Base-by-base conservation (phyloP, 805 yeast genomes). In the Saccharomyces cerevisiae region DNA sequence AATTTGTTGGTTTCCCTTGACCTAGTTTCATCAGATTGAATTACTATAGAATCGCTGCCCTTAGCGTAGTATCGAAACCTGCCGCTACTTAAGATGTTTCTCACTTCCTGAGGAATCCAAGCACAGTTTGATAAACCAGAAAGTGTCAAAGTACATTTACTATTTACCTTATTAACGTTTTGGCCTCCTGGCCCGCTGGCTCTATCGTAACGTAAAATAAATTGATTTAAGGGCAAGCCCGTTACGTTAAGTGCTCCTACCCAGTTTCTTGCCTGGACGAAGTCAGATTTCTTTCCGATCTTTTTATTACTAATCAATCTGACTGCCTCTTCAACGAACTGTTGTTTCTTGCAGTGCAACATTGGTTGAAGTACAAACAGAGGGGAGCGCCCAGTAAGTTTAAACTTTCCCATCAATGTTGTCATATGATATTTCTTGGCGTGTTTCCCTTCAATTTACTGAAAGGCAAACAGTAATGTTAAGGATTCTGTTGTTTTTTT, bases 121-220 rank as follows among this genome's bases (percentile, higher is more conserved):
- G 62, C 55, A 1, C 78, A 77, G 1, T 62, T 58, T 1, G 75
- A 67, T 78, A 88, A 77, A 36, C 73, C 66, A 4, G 68, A 68
- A 0, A 84, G 61, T 4, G 79, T 71, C 21, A 88, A 64, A 0
- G 88, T 83, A 6, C 90, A 88, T 61, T 87, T 54, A 71, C 74
- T 64, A 57, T 78, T 77, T 9, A 83, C 76, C 61, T 88, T 88
- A 67, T 88, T 88, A 10, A 89, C 95, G 63, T 89, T 85, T 61
- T 88, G 96, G 0, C 96, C 96, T 1, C 96, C 96, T 0, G 96
- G 89, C 0, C 96, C 96, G 32, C 90, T 80, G 0, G 94, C 79
- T 55, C 91, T 68, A 53, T 67, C 70, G 51, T 57, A 70, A 26
- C 67, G 62, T 11, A 59, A 55, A 11, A 49, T 30, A 47, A 67